phyloP scores from a whole-genome alignment of 495 filamentous ascomycete genomes.

The Hyphodiscus hymeniophilus region DNA sequence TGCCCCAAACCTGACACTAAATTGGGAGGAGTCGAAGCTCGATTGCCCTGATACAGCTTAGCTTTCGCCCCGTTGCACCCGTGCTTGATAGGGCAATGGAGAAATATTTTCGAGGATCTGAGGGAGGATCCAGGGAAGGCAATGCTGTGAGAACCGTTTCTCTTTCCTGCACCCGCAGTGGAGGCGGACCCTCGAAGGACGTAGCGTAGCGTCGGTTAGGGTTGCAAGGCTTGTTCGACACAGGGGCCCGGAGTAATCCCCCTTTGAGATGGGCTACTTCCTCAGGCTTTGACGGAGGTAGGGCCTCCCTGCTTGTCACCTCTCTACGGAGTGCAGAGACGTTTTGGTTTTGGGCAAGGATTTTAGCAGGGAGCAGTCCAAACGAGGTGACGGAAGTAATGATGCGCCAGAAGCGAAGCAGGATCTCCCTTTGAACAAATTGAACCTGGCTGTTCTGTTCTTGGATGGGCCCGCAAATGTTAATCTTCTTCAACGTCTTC shows the following conservation, averaged over 20 bases:
- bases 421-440: constrained; percentile 16
- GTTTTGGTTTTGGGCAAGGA: constrained; percentile 21
- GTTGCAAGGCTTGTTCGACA: constrained; percentile 19
- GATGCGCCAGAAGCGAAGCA: constrained; percentile 14
- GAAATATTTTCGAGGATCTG: constrained; percentile 13
- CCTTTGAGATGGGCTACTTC: constrained; percentile 14
- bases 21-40: neutral
- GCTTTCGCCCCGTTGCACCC: constrained; percentile 5
- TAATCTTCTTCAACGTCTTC: neutral
- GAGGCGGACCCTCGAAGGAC: constrained; percentile 12
- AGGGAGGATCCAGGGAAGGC: constrained; percentile 12
- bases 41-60: neutral
- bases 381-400: constrained; percentile 22
- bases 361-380: constrained; percentile 22
- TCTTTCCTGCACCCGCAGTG: constrained; percentile 17
- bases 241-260: constrained; percentile 21
- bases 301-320: constrained; percentile 18
- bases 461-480: constrained; percentile 17
- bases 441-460: neutral
- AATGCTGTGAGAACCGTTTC: constrained; percentile 20
- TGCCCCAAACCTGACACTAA: constrained; percentile 22
- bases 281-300: constrained; percentile 12
- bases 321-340: too few relatives aligned
- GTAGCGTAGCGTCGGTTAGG: constrained; percentile 19
- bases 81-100: constrained; percentile 15